Conservation (phyloP, 352 stramenopile species). For the Thraustotheca clavata region DNA sequence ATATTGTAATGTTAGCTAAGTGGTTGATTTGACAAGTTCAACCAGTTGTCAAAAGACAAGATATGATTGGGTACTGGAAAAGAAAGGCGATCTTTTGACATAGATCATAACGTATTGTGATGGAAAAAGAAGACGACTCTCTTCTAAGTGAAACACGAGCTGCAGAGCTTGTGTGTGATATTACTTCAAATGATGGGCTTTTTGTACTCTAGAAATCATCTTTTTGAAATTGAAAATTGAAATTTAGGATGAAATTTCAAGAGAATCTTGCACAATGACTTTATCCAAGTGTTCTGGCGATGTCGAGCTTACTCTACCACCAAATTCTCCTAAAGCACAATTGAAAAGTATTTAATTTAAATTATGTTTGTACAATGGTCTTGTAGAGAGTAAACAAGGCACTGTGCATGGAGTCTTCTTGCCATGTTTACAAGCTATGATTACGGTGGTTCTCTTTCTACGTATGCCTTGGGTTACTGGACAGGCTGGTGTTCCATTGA, state of each 20-base stretch:
- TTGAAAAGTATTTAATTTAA: neutral
- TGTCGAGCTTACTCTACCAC: neutral
- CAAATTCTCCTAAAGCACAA: neutral
- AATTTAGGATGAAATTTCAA: slow-evolving; percentile 9
- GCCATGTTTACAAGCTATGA: slow-evolving; percentile 22
- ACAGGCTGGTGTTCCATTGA: slow-evolving; percentile 22
- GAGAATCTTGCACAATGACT: neutral
- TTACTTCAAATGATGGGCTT: slow-evolving; percentile 4
- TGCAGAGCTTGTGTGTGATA: slow-evolving; percentile 7
- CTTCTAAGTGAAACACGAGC: neutral
- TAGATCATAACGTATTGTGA: neutral
- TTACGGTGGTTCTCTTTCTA: slow-evolving; percentile 25
- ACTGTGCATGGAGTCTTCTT: slow-evolving; percentile 26
- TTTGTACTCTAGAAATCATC: neutral
- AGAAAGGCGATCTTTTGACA: neutral
- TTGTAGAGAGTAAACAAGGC: slow-evolving; percentile 21
- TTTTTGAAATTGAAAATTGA: no score
- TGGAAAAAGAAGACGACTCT: neutral
- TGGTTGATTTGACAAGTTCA: no score
- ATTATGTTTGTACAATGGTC: neutral
- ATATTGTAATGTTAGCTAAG: no score
- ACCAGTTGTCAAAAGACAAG: no score
- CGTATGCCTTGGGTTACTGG: slow-evolving; percentile 23
- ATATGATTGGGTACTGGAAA: no score
- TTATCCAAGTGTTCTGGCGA: slow-evolving; percentile 2